These are phyloP conservation scores for Lactarius indigo DNA, from an alignment of 768 basidiomycete species.

Conservation along the genomic window DNA sequence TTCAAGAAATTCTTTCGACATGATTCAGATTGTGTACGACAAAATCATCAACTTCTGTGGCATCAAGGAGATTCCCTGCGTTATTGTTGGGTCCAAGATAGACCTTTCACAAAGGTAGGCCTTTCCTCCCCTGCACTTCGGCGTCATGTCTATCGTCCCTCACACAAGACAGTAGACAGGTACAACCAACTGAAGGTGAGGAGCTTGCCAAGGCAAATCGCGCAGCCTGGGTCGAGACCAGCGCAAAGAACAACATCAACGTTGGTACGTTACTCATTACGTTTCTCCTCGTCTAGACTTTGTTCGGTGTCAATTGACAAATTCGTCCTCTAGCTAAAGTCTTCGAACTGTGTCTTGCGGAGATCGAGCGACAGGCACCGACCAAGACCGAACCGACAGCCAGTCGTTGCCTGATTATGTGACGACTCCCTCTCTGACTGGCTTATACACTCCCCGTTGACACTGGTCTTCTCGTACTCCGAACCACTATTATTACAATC, in stretches of 20 bases:
- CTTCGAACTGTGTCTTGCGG: slow-evolving; percentile 77
- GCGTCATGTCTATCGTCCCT: slow-evolving; percentile 10
- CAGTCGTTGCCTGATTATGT: slow-evolving; percentile 55
- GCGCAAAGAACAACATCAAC: slow-evolving; percentile 82
- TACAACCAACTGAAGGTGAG: slow-evolving; percentile 69
- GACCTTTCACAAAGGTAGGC: slow-evolving; percentile 76
- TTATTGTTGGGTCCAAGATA: slow-evolving; percentile 90
- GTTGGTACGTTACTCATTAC: slow-evolving; percentile 60
- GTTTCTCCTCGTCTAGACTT: neutral
- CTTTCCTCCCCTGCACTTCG: slow-evolving; percentile 6
- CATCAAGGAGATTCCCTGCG: slow-evolving; percentile 80
- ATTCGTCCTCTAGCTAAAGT: slow-evolving; percentile 55
- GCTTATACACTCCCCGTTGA: slow-evolving; percentile 5
- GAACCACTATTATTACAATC: slow-evolving; percentile 8
- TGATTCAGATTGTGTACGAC: slow-evolving; percentile 90
- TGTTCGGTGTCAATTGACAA: slow-evolving; percentile 9
- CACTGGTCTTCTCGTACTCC: slow-evolving; percentile 8
- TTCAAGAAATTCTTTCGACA: slow-evolving; percentile 86
- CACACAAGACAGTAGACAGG: slow-evolving; percentile 54
- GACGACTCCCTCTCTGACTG: slow-evolving; percentile 26
- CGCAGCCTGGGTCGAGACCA: slow-evolving; percentile 84
- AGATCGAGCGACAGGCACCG: slow-evolving; percentile 75
- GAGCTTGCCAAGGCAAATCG: slow-evolving; percentile 66
- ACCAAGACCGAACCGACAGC: slow-evolving; percentile 42
- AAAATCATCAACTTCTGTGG: slow-evolving; percentile 90